Percentiles rank a stretch among this genome's conserved stretches.
These are phyloP conservation scores for Phlebopus sp. DNA, from an alignment of 1,284 basidiomycete species.

Conservation along the genomic window DNA sequence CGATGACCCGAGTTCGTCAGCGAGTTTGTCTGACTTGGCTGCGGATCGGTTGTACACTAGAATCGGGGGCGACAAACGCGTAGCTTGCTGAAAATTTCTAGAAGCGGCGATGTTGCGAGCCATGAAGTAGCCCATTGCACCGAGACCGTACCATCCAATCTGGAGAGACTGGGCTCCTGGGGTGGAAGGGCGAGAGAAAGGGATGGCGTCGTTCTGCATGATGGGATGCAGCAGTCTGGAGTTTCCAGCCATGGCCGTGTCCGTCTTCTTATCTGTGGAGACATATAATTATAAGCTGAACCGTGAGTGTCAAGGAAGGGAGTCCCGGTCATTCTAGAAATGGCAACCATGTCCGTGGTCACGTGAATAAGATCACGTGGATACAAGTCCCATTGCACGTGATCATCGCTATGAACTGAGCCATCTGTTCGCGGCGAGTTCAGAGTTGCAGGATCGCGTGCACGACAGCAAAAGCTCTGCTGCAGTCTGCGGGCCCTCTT, in stretches of 20 bases:
- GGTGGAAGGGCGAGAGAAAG: constrained; percentile 59
- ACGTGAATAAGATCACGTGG: too few relatives aligned
- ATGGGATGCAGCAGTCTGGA: constrained; percentile 4
- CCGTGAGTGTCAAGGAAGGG: neutral
- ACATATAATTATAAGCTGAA: constrained; percentile 10
- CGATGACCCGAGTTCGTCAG: constrained; percentile 53
- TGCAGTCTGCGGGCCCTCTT: constrained; percentile 6
- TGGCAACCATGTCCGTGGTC: too few relatives aligned
- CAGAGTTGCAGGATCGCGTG: neutral
- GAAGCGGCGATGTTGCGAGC: constrained; percentile 69
- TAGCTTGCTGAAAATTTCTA: constrained; percentile 35
- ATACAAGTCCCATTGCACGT: neutral
- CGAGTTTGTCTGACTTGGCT: constrained; percentile 56
- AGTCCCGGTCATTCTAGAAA: neutral
- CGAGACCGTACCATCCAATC: constrained; percentile 66
- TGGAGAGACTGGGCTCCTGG: constrained; percentile 39
- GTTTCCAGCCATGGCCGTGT: constrained; percentile 9
- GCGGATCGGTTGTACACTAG: constrained; percentile 68
- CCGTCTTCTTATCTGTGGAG: constrained; percentile 1
- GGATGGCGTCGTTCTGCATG: constrained; percentile 34
- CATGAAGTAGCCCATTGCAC: constrained; percentile 73
- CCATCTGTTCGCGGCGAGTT: neutral
- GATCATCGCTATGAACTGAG: neutral
- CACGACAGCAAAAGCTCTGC: constrained; percentile 1
- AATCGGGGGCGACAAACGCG: constrained; percentile 38